These are phyloP conservation scores for Gracilaria vermiculophylla DNA, from an alignment of 23 red algal genomes.

Conservation along the genomic window DNA sequence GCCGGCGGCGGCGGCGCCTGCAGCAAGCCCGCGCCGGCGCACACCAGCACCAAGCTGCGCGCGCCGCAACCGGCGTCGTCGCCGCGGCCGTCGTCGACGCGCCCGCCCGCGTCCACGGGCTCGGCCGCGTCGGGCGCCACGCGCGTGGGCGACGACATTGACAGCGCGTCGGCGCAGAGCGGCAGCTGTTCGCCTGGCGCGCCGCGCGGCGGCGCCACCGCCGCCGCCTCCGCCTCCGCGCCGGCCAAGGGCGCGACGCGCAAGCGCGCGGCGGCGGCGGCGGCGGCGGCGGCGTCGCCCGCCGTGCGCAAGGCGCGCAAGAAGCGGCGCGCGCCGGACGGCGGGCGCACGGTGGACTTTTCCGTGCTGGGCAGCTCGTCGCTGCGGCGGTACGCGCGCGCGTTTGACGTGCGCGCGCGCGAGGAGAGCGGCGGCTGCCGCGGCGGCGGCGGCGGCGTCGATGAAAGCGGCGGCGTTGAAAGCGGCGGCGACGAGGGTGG, in stretches of 20 bases:
- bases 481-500: too few relatives aligned
- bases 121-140: conserved; percentile 1
- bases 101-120: not conserved
- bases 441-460: too few relatives aligned
- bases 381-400: conserved; percentile 36
- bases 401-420: conserved; percentile 13
- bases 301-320: not conserved
- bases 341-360: conserved; percentile 42
- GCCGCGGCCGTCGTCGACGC: not conserved
- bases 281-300: not conserved
- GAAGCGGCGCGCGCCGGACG: not conserved
- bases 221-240: too few relatives aligned
- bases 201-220: not conserved
- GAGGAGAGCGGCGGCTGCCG: too few relatives aligned
- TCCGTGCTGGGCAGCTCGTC: conserved; percentile 13
- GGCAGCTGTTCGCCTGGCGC: too few relatives aligned
- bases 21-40: too few relatives aligned
- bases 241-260: not conserved
- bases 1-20: too few relatives aligned
- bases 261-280: not conserved
- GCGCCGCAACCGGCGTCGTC: not conserved
- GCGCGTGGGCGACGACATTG: not conserved
- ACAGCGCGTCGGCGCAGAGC: not conserved
- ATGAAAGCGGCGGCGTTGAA: too few relatives aligned
- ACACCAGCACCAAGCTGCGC: not conserved